Percentiles rank a stretch among this genome's conserved stretches.
Evolutionary conservation across 257 asterid genomes (phyloP).

Genomic region (Oldenlandia corymbosa): DNA sequence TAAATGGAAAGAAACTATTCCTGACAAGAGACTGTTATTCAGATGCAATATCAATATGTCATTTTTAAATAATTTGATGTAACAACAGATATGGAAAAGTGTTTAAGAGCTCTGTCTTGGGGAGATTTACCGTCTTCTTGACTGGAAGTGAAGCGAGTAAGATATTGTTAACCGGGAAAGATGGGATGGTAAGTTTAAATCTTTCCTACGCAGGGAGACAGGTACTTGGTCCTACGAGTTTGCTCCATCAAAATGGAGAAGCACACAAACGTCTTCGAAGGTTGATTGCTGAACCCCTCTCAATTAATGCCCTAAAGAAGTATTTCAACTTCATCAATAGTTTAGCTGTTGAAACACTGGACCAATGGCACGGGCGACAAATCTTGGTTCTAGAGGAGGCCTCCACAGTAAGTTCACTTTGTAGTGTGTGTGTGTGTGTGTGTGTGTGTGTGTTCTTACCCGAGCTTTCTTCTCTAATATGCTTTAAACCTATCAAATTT

Average conservation of each 20-base stretch:
- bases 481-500: constrained; percentile 15
- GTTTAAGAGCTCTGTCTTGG: constrained; percentile 68
- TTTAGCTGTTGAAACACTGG: constrained; percentile 64
- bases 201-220: constrained; percentile 80
- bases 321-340: constrained; percentile 65
- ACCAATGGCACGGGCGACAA: constrained; percentile 49
- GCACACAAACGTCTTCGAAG: constrained; percentile 64
- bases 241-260: constrained; percentile 80
- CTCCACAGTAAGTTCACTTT: constrained; percentile 45
- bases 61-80: not conserved
- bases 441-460: no score
- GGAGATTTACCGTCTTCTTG: constrained; percentile 70
- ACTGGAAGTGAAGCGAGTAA: constrained; percentile 78
- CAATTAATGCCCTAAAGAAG: constrained; percentile 56
- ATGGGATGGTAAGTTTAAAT: constrained; percentile 72
- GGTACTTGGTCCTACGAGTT: constrained; percentile 78
- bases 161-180: constrained; percentile 75
- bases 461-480: not conserved
- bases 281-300: constrained; percentile 70
- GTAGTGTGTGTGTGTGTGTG: no score
- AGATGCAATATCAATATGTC: not conserved
- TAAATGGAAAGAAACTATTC: constrained; percentile 10
- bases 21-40: not conserved
- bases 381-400: constrained; percentile 71
- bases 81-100: constrained; percentile 74